phyloP scores from a whole-genome alignment of 78 protist species.

The Mantamonas sphyraenae region DNA sequence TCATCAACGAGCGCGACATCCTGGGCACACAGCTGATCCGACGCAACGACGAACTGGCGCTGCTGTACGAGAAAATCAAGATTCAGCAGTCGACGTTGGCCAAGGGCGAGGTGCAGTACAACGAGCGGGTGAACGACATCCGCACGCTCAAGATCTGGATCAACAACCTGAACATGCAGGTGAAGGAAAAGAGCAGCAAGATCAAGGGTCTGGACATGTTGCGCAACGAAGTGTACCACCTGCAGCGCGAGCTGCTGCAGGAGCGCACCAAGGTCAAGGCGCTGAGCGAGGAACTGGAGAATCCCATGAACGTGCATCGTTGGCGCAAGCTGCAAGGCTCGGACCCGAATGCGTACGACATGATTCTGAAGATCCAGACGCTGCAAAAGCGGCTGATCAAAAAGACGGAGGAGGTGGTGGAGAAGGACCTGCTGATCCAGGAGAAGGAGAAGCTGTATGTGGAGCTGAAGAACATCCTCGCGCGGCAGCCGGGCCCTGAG shows the following conservation, averaged over 20 bases:
- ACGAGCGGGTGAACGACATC: conserved; percentile 55
- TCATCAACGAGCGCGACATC: conserved; percentile 74
- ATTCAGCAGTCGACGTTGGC: conserved; percentile 67
- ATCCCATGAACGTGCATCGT: conserved; percentile 85
- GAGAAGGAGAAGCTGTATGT: conserved; percentile 70
- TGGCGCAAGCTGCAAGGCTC: conserved; percentile 70
- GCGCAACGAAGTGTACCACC: conserved; percentile 43
- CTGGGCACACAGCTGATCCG: conserved; percentile 81
- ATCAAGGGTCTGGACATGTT: conserved; percentile 30
- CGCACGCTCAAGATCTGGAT: conserved; percentile 49
- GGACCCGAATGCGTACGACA: conserved; percentile 60
- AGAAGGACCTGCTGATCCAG: conserved; percentile 65
- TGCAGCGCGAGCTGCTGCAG: conserved; percentile 69
- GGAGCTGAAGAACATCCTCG: conserved; percentile 72
- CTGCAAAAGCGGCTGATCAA: conserved; percentile 78
- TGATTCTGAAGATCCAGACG: conserved; percentile 75
- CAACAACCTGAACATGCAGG: conserved; percentile 42
- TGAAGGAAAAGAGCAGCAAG: conserved; percentile 7
- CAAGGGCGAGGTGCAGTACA: conserved; percentile 74
- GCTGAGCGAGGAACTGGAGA: conserved; percentile 80
- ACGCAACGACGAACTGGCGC: conserved; percentile 85
- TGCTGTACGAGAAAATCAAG: conserved; percentile 80
- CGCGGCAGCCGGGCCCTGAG: conserved; percentile 66
- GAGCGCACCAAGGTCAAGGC: conserved; percentile 68
- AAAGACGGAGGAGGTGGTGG: conserved; percentile 74